These are phyloP conservation scores for Phoma sp. DNA, from an alignment of 2,329 filamentous ascomycete genomes.

Conservation along the genomic window DNA sequence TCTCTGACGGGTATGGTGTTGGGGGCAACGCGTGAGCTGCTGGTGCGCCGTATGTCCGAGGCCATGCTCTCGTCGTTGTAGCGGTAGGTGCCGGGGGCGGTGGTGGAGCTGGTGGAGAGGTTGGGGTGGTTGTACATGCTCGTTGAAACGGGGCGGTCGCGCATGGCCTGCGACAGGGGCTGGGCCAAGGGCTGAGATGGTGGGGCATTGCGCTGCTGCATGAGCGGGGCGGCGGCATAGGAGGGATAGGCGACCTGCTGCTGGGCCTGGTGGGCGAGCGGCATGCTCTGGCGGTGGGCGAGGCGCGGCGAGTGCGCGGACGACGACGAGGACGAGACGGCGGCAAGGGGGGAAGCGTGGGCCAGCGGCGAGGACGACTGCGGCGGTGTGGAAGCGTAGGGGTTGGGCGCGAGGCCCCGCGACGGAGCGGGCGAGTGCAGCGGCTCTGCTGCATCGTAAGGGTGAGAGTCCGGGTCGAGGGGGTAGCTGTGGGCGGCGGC, in stretches of 20 bases:
- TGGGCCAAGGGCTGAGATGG: constrained; percentile 17
- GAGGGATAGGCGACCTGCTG: constrained; percentile 44
- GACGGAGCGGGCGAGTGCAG: constrained; percentile 40
- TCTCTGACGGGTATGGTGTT: constrained; percentile 71
- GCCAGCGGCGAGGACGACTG: constrained; percentile 31
- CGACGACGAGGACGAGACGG: constrained; percentile 33
- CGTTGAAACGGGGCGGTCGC: constrained; percentile 52
- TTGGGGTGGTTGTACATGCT: constrained; percentile 58
- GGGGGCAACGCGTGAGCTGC: constrained; percentile 68
- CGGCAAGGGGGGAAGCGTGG: constrained; percentile 28
- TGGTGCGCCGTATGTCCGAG: constrained; percentile 56
- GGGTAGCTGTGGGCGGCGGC: neutral
- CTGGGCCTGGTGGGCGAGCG: constrained; percentile 50
- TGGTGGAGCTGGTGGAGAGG: constrained; percentile 53
- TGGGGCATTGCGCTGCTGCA: constrained; percentile 36
- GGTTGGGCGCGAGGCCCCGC: constrained; percentile 51
- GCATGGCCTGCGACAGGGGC: constrained; percentile 36
- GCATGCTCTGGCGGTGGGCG: constrained; percentile 53
- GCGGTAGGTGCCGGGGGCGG: constrained; percentile 52
- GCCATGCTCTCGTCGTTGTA: constrained; percentile 54
- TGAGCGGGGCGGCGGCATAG: constrained; percentile 34
- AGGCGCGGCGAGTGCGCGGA: constrained; percentile 44
- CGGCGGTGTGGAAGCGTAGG: constrained; percentile 43
- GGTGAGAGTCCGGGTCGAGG: constrained; percentile 39
- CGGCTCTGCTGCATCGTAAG: constrained; percentile 20